Conservation (phyloP, 2,329 filamentous ascomycete species). For the Diatrype stigma region DNA sequence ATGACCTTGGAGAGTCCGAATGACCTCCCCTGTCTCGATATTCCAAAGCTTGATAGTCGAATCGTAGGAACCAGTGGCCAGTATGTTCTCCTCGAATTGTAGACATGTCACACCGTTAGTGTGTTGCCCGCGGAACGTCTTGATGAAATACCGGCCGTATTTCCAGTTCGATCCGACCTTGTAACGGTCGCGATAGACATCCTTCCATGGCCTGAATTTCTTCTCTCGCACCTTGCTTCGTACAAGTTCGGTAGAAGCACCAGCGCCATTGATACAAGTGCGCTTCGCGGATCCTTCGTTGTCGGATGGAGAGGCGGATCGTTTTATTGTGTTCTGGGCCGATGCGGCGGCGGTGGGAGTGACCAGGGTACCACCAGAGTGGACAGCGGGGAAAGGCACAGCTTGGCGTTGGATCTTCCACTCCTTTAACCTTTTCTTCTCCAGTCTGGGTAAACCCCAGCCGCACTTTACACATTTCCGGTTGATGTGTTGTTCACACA, state of each 20-base stretch:
- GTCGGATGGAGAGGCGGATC: conserved; percentile 23
- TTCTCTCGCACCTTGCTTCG: conserved; percentile 35
- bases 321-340: conserved; percentile 27
- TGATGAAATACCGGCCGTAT: conserved; percentile 81
- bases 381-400: conserved; percentile 44
- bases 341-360: conserved; percentile 4
- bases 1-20: conserved; percentile 82
- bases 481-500: conserved; percentile 90
- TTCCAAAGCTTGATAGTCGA: conserved; percentile 96
- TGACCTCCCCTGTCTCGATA: conserved; percentile 78
- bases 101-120: conserved; percentile 73
- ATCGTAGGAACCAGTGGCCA: conserved; percentile 94
- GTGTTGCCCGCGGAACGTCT: conserved; percentile 75
- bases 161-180: conserved; percentile 98
- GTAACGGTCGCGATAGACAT: conserved; percentile 92
- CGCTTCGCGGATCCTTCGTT: conserved; percentile 31
- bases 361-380: conserved; percentile 9
- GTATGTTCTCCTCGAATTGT: conserved; percentile 77
- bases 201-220: conserved; percentile 79
- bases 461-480: conserved; percentile 86
- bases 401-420: conserved; percentile 75
- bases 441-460: conserved; percentile 86
- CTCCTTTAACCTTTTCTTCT: conserved; percentile 80
- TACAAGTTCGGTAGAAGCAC: conserved; percentile 10
- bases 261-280: conserved; percentile 24